Evolutionary conservation across 257 asterid species (phyloP), one percentile per base, ranked within the genome.

Genomic region (Cruciata laevipes): DNA sequence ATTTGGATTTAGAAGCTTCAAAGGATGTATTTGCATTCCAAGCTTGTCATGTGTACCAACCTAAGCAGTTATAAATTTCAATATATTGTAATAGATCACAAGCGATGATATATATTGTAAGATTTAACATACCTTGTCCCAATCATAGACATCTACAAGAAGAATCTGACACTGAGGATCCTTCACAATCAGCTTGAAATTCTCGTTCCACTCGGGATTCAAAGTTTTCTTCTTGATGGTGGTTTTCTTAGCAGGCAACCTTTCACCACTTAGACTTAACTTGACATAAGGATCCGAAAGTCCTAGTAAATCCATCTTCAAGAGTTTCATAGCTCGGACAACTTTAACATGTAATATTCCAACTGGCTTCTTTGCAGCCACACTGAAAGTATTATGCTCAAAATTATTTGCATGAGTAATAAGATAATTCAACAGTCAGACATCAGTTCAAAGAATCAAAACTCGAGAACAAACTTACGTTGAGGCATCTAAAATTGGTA

Each of bases 131-230:
- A 90, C 97, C 96, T 91, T 88, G 80, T 91, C 98, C 98, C 98
- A 88, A 27, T 91, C 96, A 30, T 59, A 86, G 73, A 88, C 85
- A 63, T 84, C 76, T 67, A 91, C 71, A 61, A 79, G 77, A 67
- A 91, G 93, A 70, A 83, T 67, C 71, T 91, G 98, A 61, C 94
- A 75, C 38, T 78, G 85, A 32, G 98, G 96, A 21, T 91, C 96
- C 77, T 80, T 91, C 68, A 91, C 95, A 9, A 87, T 77, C 56
- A 91, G 88, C 87, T 88, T 91, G 77, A 91, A 91, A 23, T 84
- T 88, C 79, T 91, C 98, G 30, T 91, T 83, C 98, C 98, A 91
- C 74, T 77, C 94, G 1, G 98, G 96, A 71, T 86, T 80, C 60
- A 91, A 68, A 5, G 90, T 91, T 82, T 83, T 91, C 74, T 91